Base-by-base conservation (phyloP, 257 asterid species). In the Lantana camara region DNA sequence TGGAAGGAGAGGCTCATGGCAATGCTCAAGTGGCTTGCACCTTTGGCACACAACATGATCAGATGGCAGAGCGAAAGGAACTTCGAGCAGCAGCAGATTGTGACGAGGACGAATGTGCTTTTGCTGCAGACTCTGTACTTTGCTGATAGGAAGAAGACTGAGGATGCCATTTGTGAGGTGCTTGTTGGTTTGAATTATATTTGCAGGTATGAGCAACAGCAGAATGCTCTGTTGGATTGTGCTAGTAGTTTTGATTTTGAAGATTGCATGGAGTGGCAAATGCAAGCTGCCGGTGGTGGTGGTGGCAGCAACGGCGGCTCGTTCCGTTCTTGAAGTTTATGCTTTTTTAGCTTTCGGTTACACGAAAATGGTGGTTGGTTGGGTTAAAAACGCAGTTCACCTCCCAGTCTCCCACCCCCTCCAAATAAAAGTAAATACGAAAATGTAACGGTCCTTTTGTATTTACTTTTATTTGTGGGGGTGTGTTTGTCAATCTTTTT, bases 1-100 rank as follows among this genome's bases (percentile, higher is more conserved):
- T 94, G 99, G 99, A 83, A 72, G 66, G 90, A 83, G 67, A 84
- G 72, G 70, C 91, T 90, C 4, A 87, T 74, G 4, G 66, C 46
- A 57, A 73, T 78, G 70, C 89, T 94, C 1, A 73, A 54, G 49
- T 85, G 96, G 92, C 85, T 94, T 4, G 83, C 85, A 7, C 99
- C 98, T 0, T 58, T 94, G 8, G 96, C 98, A 4, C 98, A 90
- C 70, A 88, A 81, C 83, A 88, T 88, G 96, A 88, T 90, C 73
- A 76, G 85, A 75, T 90, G 98, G 99, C 99, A 94, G 70, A 88
- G 88, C 1, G 98, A 94, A 60, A 77, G 96, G 4, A 90, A 91
- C 47, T 82, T 88, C 19, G 99, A 94, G 63, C 98, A 91, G 77
- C 95, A 85, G 11, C 98, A 91, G 59, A 80, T 94, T 17, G 95